Conservation (phyloP, 2,329 filamentous ascomycete species). For the Diplodia seriata region DNA sequence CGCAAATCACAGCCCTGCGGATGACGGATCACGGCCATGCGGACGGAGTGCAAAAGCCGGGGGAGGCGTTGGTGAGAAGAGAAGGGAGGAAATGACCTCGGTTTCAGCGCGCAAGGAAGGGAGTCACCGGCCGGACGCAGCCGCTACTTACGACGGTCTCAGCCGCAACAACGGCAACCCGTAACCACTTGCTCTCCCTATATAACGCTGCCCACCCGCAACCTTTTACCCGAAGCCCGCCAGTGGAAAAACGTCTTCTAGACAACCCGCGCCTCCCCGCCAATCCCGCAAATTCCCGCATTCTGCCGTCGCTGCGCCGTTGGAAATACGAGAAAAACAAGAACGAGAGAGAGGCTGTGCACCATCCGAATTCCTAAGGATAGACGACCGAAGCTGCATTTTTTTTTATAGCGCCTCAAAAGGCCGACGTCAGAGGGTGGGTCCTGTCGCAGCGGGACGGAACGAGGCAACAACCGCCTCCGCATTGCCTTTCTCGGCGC, state of each 20-base stretch:
- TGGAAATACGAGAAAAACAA: no score
- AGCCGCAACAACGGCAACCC: constrained; percentile 9
- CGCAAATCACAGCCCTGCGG: not conserved
- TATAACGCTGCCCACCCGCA: constrained; percentile 22
- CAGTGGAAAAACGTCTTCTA: not conserved
- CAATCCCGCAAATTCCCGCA: constrained; percentile 1
- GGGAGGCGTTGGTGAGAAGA: not conserved
- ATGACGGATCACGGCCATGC: not conserved
- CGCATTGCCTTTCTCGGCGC: no score
- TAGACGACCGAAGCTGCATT: no score
- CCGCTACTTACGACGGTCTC: not conserved
- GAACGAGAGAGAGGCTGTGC: no score
- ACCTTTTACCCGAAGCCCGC: constrained; percentile 4
- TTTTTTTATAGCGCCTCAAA: no score
- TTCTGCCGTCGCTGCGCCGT: no score
- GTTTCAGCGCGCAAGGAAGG: not conserved
- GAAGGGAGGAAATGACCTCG: constrained; percentile 3
- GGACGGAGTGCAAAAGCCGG: not conserved
- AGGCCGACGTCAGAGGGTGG: no score
- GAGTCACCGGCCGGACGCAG: constrained; percentile 4
- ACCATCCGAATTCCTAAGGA: no score
- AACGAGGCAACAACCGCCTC: no score
- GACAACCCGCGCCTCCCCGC: not conserved
- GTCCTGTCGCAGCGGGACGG: no score
- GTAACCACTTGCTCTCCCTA: constrained; percentile 23